Base-by-base conservation (phyloP, 306 rosid species). In the Sphenostylis stenocarpa region DNA sequence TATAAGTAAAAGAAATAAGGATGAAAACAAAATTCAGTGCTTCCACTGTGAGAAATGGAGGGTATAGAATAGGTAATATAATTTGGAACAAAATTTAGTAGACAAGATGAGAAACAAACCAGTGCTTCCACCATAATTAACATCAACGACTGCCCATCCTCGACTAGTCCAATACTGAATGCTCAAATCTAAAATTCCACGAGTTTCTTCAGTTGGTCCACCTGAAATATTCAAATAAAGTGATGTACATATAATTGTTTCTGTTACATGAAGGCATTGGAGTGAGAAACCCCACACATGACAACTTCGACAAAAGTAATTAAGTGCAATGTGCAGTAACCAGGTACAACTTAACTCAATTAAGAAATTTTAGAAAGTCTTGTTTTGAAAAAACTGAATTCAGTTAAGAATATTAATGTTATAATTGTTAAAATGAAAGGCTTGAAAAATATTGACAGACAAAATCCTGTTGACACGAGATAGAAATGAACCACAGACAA, bases 51-150 rank as follows among this genome's bases (percentile, higher is more conserved):
- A 34, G 38, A 34, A 6, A 34, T 0, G 38, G 38, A 34, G 28
- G 38, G 7, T 34, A 28, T 3, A 23, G 19, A 28, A 34, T 1
- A 21, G 16, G 38, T 17, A 67, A 34, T 6, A 47, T 12, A 70
- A 21, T 84, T 74, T 24, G 75, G 73, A 70, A 67, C 36, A 74
- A 60, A 53, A 45, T 10, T 66, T 51, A 36, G 64, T 7, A 62
- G 68, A 63, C 45, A 56, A n/a, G n/a, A 81, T 52, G 41, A 79
- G 75, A 81, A 81, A 86, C 98, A 77, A 84, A 95, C 99, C 99
- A 73, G 98, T 91, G 94, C 99, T 96, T 81, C 98, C 99, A 57
- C 98, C 98, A 58, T 91, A 96, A 80, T 96, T 96, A 82, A 92
- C 98, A 83, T 92, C 93, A 63, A 77, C 98, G 21, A 85, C 52